A percentile compares a stretch with the other conserved stretches of the same genome.
These are phyloP conservation scores for Boletus tomentosulus DNA, from an alignment of 768 basidiomycete species.

Conservation along the genomic window DNA sequence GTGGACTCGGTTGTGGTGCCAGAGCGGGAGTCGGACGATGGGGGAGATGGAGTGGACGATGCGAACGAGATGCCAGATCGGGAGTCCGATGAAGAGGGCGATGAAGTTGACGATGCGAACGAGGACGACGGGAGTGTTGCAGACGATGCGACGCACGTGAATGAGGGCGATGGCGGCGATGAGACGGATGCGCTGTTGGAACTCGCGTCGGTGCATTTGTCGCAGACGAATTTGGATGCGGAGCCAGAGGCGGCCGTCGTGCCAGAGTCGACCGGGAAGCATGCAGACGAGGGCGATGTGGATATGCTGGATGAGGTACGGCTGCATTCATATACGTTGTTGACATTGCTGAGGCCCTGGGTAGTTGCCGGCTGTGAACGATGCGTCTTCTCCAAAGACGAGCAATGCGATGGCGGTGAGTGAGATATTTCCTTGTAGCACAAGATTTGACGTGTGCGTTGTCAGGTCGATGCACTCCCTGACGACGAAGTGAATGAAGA, in stretches of 20 bases:
- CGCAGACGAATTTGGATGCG: neutral
- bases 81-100: neutral
- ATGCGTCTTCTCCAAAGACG: neutral
- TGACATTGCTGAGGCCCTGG: conserved; percentile 1
- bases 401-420: conserved; percentile 5
- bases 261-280: neutral
- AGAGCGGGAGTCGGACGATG: neutral
- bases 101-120: neutral
- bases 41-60: neutral
- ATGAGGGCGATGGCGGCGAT: neutral
- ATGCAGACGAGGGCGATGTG: neutral
- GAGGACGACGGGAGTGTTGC: neutral
- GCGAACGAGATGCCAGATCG: neutral
- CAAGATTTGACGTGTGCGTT: neutral
- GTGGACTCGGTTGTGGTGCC: neutral
- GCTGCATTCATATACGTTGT: neutral
- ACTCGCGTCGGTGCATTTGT: conserved; percentile 25
- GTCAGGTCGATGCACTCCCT: neutral
- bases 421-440: neutral
- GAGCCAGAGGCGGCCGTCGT: neutral
- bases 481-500: neutral
- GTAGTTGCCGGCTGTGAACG: neutral
- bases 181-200: conserved; percentile 20
- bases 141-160: neutral
- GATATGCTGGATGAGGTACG: conserved; percentile 11